Percentiles rank a stretch among this genome's conserved stretches.
Conservation (phyloP, 192 early-diverging fungal species). For the Paraglomus brasilianum region DNA sequence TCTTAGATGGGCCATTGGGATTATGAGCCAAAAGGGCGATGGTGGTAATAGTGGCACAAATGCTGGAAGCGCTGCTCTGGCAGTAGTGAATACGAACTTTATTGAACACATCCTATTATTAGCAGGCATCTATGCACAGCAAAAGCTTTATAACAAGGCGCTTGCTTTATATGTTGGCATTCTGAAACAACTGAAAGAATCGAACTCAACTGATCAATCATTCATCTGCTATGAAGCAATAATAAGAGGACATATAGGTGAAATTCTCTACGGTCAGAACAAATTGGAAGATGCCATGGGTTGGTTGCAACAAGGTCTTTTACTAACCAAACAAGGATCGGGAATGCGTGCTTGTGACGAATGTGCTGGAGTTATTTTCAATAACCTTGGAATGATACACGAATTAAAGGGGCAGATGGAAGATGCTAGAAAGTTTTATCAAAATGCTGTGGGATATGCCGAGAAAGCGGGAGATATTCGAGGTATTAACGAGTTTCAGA, state of each 20-base stretch:
- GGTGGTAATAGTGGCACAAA: background rate
- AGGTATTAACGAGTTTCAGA: constrained; percentile 1
- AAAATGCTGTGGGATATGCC: constrained; percentile 12
- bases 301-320: constrained; percentile 54
- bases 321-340: constrained; percentile 40
- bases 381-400: constrained; percentile 50
- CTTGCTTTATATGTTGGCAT: constrained; percentile 48
- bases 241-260: constrained; percentile 51
- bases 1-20: constrained; percentile 48
- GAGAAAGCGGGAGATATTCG: constrained; percentile 16
- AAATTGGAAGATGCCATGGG: constrained; percentile 54
- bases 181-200: constrained; percentile 40
- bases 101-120: constrained; percentile 37
- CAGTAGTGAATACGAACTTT: constrained; percentile 25
- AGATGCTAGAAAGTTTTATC: constrained; percentile 6
- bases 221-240: constrained; percentile 53
- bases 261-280: constrained; percentile 45
- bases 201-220: background rate
- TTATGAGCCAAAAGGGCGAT: background rate
- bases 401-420: constrained; percentile 41
- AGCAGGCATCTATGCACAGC: constrained; percentile 52
- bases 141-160: constrained; percentile 46
- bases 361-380: constrained; percentile 52
- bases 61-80: background rate
- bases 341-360: constrained; percentile 51